These are phyloP conservation scores for Ceratocystis smalleyi DNA, from an alignment of 2,329 filamentous ascomycete species.

Conservation along the genomic window DNA sequence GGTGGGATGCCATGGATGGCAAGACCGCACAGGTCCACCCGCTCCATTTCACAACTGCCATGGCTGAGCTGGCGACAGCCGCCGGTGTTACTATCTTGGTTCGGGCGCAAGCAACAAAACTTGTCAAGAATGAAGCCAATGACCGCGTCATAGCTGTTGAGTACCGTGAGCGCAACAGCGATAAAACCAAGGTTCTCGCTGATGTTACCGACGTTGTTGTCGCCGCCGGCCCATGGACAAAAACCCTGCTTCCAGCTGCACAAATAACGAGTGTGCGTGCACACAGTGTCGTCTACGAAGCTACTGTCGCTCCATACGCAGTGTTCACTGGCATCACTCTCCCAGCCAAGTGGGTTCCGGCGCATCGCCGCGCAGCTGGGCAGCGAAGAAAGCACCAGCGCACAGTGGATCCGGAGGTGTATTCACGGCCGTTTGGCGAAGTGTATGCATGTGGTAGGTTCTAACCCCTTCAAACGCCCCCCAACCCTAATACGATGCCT, in stretches of 20 bases:
- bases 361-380: constrained; percentile 32
- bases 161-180: constrained; percentile 36
- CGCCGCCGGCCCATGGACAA: constrained; percentile 48
- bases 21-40: constrained; percentile 93
- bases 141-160: constrained; percentile 45
- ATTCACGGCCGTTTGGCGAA: constrained; percentile 73
- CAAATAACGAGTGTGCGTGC: constrained; percentile 45
- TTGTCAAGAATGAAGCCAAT: constrained; percentile 19
- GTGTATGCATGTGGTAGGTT: constrained; percentile 73
- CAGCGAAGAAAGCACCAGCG: constrained; percentile 41
- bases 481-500: not conserved
- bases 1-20: constrained; percentile 68
- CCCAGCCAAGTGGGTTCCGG: constrained; percentile 45
- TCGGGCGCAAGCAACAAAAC: constrained; percentile 48
- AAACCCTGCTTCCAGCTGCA: constrained; percentile 39
- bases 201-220: constrained; percentile 40
- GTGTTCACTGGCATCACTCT: constrained; percentile 78
- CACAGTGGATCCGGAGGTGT: constrained; percentile 76
- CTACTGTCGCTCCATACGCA: constrained; percentile 54
- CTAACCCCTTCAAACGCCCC: constrained; percentile 3
- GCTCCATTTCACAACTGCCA: constrained; percentile 72
- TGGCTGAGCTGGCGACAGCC: constrained; percentile 59
- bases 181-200: constrained; percentile 25
- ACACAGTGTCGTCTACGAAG: constrained; percentile 50
- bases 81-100: constrained; percentile 52